phyloP scores from a whole-genome alignment of 2,329 filamentous ascomycete genomes.

The Pezicula radicicola region DNA sequence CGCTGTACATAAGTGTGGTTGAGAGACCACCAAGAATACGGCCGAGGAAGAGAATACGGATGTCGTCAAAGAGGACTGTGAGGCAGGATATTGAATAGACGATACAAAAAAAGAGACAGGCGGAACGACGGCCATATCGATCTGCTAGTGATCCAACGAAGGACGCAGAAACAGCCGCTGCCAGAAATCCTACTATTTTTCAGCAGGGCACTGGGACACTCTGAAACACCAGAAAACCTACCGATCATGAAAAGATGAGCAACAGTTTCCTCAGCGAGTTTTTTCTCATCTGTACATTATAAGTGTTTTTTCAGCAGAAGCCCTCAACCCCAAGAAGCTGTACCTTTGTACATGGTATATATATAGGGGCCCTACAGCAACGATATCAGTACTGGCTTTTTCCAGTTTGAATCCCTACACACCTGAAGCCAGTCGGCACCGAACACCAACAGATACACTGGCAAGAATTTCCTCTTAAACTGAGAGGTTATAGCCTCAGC shows the following conservation, averaged over 20 bases:
- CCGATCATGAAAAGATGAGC: constrained; percentile 20
- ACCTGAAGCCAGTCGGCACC: constrained; percentile 49
- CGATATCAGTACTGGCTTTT: neutral
- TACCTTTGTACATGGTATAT: constrained; percentile 25
- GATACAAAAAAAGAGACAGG: constrained; percentile 52
- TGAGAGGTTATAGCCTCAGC: constrained; percentile 7
- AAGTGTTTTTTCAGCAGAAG: neutral
- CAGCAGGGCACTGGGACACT: neutral
- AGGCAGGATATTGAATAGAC: constrained; percentile 49
- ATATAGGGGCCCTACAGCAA: constrained; percentile 19
- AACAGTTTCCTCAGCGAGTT: constrained; percentile 19
- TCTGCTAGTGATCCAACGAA: constrained; percentile 22
- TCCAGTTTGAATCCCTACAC: neutral
- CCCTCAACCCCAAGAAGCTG: neutral
- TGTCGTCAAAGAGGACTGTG: constrained; percentile 40
- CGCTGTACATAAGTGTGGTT: constrained; percentile 55
- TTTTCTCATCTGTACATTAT: constrained; percentile 15
- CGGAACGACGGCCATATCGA: constrained; percentile 35
- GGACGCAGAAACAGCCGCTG: constrained; percentile 20
- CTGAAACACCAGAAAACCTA: neutral
- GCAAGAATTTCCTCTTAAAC: constrained; percentile 30
- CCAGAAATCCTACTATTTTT: constrained; percentile 14
- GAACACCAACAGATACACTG: constrained; percentile 44
- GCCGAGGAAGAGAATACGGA: constrained; percentile 45
- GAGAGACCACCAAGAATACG: constrained; percentile 52